A percentile compares a stretch with the other conserved stretches of the same genome.
Conservation (phyloP, 1,139 yeast species). For the Lodderomyces theae region DNA sequence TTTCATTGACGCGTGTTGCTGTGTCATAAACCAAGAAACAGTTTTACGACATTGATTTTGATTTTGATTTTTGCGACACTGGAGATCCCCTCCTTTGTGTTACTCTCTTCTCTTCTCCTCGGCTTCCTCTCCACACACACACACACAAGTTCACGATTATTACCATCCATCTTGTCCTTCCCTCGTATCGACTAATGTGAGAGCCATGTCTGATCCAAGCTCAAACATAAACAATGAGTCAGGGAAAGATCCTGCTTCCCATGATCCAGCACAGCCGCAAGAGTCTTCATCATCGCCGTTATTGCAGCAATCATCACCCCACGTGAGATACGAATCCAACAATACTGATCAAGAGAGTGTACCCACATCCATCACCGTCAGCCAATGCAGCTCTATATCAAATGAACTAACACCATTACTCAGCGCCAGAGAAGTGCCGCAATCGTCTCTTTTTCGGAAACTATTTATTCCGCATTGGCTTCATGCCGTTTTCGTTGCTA, state of each 20-base stretch:
- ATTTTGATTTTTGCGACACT: too few relatives aligned
- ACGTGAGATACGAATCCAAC: not conserved
- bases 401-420: constrained; percentile 3
- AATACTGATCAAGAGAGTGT: not conserved
- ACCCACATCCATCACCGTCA: not conserved
- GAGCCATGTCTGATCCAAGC: not conserved
- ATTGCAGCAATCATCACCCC: constrained; percentile 4
- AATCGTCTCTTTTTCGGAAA: constrained; percentile 5
- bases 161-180: too few relatives aligned
- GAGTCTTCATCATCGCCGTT: constrained; percentile 6
- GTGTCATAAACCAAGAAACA: too few relatives aligned
- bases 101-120: too few relatives aligned
- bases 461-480: constrained; percentile 3
- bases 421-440: constrained; percentile 2
- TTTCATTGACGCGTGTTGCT: too few relatives aligned
- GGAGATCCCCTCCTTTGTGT: too few relatives aligned
- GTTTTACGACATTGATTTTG: too few relatives aligned
- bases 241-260: not conserved
- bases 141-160: too few relatives aligned
- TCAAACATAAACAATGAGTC: not conserved
- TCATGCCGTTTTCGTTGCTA: constrained; percentile 7
- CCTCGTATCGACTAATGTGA: too few relatives aligned
- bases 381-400: not conserved
- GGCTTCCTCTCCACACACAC: too few relatives aligned
- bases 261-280: not conserved